A percentile compares a stretch with the other conserved stretches of the same genome.
Conservation (phyloP, 139 green algal species). For the Volvox reticuliferus region DNA sequence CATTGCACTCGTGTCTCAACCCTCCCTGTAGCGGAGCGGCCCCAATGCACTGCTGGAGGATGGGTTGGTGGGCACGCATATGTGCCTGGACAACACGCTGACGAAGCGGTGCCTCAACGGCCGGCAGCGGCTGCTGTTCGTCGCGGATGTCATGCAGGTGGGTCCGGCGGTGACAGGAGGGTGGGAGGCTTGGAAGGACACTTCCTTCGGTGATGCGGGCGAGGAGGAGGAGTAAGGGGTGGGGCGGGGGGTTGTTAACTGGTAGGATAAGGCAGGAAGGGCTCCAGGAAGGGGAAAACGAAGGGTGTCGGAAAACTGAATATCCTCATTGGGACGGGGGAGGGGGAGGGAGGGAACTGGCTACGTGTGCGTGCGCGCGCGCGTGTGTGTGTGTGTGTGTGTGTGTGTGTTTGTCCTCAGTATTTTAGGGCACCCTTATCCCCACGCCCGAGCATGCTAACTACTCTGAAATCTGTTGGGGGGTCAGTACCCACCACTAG, state of each 20-base stretch:
- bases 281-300: neutral
- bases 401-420: too few species aligned
- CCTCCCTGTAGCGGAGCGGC: conserved; percentile 18
- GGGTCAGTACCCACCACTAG: too few species aligned
- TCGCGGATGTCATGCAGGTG: conserved; percentile 51
- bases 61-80: conserved; percentile 37
- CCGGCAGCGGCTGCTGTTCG: conserved; percentile 47
- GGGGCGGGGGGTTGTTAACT: neutral
- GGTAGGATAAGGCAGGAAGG: neutral
- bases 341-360: too few species aligned
- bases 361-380: too few species aligned
- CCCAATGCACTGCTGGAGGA: conserved; percentile 8
- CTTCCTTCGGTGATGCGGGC: too few species aligned
- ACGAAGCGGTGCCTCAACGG: conserved; percentile 46
- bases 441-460: too few species aligned
- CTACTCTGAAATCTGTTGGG: too few species aligned
- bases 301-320: neutral
- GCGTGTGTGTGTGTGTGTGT: too few species aligned
- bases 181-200: neutral
- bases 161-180: neutral
- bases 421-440: too few species aligned
- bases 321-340: too few species aligned
- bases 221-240: neutral
- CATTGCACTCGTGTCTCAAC: too few species aligned
- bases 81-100: conserved; percentile 47